A percentile compares a stretch with the other conserved stretches of the same genome.
Evolutionary conservation across 441 rosid genomes (phyloP).

Genomic region (Adansonia madagascariensis): DNA sequence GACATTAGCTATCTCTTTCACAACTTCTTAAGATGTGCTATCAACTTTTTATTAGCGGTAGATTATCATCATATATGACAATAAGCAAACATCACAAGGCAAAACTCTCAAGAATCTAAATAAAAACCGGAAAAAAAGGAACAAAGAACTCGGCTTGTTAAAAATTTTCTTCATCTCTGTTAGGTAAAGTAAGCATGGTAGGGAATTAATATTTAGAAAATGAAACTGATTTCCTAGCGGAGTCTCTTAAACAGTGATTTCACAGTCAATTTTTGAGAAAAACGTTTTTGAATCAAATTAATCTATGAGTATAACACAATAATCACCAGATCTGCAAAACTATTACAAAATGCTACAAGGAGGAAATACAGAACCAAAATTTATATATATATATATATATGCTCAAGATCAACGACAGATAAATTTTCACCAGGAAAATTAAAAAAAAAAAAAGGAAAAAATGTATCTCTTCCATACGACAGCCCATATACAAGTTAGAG

Average conservation of each 20-base stretch:
- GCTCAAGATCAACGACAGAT: slow-evolving; percentile 1
- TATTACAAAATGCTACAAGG: neutral
- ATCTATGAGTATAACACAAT: neutral
- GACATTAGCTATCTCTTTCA: neutral
- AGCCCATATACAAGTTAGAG: neutral
- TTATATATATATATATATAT: neutral
- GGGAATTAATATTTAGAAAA: neutral
- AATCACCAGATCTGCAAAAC: slow-evolving; percentile 17
- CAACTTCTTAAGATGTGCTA: neutral
- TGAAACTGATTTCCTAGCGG: neutral
- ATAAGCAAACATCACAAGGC: slow-evolving; percentile 6
- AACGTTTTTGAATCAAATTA: neutral
- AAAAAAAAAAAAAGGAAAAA: neutral
- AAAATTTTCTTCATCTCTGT: neutral
- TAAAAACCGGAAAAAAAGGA: neutral
- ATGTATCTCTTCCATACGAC: neutral
- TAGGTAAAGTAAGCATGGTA: neutral
- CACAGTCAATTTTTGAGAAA: neutral
- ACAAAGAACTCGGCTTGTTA: neutral
- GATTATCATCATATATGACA: neutral
- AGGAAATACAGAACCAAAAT: neutral
- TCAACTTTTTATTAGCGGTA: neutral
- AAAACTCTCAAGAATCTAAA: neutral
- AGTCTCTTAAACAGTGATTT: neutral
- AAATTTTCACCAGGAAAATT: neutral